phyloP scores from a whole-genome alignment of 73 alveolate species.

The Paramecium caudatum region DNA sequence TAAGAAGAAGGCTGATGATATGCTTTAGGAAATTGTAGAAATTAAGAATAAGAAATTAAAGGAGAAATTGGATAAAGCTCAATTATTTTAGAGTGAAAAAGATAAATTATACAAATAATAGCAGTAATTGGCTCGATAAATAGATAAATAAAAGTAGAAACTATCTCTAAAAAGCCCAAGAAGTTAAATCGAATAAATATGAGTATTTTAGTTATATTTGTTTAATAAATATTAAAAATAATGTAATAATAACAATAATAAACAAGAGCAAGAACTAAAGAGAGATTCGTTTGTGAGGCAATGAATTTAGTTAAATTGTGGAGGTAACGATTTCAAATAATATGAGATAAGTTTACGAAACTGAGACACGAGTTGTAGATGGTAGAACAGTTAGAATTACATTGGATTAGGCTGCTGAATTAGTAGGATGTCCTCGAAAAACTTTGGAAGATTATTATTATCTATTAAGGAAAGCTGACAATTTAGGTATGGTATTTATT shows the following conservation, averaged over 20 bases:
- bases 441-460: constrained; percentile 76
- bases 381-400: constrained; percentile 68
- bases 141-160: not conserved
- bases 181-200: not conserved
- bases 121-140: not conserved
- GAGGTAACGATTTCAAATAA: constrained; percentile 5
- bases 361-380: constrained; percentile 35
- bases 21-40: constrained; percentile 4
- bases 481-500: constrained; percentile 41
- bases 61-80: constrained; percentile 11
- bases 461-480: constrained; percentile 58
- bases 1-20: not conserved
- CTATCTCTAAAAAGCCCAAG: not conserved
- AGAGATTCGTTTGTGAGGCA: constrained; percentile 62
- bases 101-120: not conserved
- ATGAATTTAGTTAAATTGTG: constrained; percentile 53
- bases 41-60: constrained; percentile 13
- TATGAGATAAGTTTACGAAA: constrained; percentile 1
- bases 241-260: constrained; percentile 38
- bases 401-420: constrained; percentile 74
- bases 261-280: constrained; percentile 50
- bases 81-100: not conserved
- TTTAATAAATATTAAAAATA: constrained; percentile 27
- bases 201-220: not conserved
- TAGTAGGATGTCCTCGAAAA: constrained; percentile 72